A percentile compares a stretch with the other conserved stretches of the same genome.
phyloP scores from a whole-genome alignment of 2,329 filamentous ascomycete genomes.

The Beauveria scarabaeidicola region DNA sequence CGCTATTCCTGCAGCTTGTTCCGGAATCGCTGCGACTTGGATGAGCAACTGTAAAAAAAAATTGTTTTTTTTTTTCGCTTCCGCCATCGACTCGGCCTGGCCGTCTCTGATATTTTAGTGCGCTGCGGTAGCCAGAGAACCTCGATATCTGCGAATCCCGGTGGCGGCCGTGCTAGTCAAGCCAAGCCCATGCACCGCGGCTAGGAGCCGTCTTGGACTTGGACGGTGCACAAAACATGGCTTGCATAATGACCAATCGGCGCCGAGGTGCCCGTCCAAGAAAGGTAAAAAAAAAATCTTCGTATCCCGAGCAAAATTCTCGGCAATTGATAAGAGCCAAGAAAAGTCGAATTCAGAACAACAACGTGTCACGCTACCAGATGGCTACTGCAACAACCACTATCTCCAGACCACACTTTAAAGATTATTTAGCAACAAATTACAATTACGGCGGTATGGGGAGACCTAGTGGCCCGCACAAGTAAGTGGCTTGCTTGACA shows the following conservation, averaged over 20 bases:
- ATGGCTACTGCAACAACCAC: not conserved
- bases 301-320: not conserved
- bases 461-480: constrained; percentile 1
- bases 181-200: not conserved
- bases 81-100: not conserved
- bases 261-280: not conserved
- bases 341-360: not conserved
- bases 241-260: constrained; percentile 8
- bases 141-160: not conserved
- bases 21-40: not conserved
- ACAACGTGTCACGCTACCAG: not conserved
- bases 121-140: not conserved
- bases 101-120: not conserved
- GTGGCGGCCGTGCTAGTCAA: not conserved
- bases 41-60: not conserved
- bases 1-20: not conserved
- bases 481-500: not conserved
- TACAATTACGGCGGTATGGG: not conserved
- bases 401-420: not conserved
- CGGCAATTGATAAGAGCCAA: not conserved
- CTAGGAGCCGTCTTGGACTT: constrained; percentile 4
- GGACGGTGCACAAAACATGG: not conserved
- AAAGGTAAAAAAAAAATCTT: constrained; percentile 1
- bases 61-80: not conserved
- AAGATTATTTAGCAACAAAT: not conserved